Conservation (phyloP, 176 grass and related monocot species). For the Rhynchospora pubera region DNA sequence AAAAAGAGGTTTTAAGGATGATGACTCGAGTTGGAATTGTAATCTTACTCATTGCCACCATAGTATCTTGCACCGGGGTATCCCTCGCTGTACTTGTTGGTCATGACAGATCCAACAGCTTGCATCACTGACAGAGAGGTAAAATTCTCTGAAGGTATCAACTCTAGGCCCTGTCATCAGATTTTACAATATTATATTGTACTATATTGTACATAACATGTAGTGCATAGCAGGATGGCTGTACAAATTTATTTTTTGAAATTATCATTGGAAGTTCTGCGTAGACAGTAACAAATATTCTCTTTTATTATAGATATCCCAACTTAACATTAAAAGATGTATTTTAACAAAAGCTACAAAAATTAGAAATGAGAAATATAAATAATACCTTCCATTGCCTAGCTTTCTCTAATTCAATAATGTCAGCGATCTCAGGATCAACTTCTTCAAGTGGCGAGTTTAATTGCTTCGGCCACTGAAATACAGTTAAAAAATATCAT, state of each 20-base stretch:
- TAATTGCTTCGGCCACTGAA: conserved; percentile 88
- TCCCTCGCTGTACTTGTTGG: conserved; percentile 98
- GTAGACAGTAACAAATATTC: neutral
- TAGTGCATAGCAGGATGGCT: too few relatives aligned
- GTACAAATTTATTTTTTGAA: neutral
- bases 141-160: conserved; percentile 98
- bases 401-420: conserved; percentile 94
- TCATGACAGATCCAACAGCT: conserved; percentile 96
- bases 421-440: conserved; percentile 76
- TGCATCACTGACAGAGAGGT: conserved; percentile 96
- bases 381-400: conserved; percentile 98
- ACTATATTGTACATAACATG: neutral
- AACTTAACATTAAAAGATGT: neutral
- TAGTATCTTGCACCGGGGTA: conserved; percentile 99
- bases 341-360: neutral
- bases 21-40: neutral
- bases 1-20: too few relatives aligned
- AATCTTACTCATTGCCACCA: conserved; percentile 84
- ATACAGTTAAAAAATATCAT: neutral
- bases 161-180: conserved; percentile 70
- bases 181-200: neutral
- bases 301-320: neutral
- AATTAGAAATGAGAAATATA: neutral
- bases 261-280: neutral
- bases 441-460: conserved; percentile 76